Evolutionary conservation across 352 stramenopile species (phyloP).

Genomic region (Phytophthora hibernalis): DNA sequence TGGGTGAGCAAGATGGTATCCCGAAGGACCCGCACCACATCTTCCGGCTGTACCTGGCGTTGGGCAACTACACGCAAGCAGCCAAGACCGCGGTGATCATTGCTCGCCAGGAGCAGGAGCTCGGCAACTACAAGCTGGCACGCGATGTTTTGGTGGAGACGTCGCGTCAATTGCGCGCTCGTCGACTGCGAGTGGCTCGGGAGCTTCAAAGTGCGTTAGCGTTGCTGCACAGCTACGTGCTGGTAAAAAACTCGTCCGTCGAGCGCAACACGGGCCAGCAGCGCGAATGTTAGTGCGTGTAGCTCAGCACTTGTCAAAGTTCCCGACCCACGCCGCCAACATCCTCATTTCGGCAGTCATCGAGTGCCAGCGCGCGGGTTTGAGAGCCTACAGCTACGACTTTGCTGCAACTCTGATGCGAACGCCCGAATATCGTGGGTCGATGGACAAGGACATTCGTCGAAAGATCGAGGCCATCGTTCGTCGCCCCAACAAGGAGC

Average conservation of each 20-base stretch:
- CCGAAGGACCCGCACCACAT: conserved; percentile 96
- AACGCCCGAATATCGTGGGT: conserved; percentile 84
- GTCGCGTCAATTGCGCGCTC: conserved; percentile 84
- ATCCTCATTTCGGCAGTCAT: conserved; percentile 95
- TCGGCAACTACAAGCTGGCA: conserved; percentile 93
- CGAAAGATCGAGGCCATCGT: conserved; percentile 96
- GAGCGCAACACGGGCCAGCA: conserved; percentile 85
- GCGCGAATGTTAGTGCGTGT: conserved; percentile 92
- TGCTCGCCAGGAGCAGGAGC: conserved; percentile 92
- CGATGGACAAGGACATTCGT: conserved; percentile 91
- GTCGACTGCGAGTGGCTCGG: conserved; percentile 90
- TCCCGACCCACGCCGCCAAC: conserved; percentile 90
- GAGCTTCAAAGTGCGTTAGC: conserved; percentile 87
- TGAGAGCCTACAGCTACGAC: conserved; percentile 92
- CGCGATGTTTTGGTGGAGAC: conserved; percentile 93
- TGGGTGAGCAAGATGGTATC: conserved; percentile 94
- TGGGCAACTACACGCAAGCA: conserved; percentile 94
- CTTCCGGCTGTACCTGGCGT: conserved; percentile 94
- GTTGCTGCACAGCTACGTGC: conserved; percentile 94
- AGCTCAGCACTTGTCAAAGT: conserved; percentile 92
- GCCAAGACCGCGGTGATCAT: conserved; percentile 96
- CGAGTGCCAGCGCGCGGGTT: conserved; percentile 92
- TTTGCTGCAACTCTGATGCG: conserved; percentile 93
- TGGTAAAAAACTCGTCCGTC: conserved; percentile 95
- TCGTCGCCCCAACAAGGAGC: conserved; percentile 91